Evolutionary conservation across 257 asterid genomes (phyloP).

Genomic region (Solanum pennellii): DNA sequence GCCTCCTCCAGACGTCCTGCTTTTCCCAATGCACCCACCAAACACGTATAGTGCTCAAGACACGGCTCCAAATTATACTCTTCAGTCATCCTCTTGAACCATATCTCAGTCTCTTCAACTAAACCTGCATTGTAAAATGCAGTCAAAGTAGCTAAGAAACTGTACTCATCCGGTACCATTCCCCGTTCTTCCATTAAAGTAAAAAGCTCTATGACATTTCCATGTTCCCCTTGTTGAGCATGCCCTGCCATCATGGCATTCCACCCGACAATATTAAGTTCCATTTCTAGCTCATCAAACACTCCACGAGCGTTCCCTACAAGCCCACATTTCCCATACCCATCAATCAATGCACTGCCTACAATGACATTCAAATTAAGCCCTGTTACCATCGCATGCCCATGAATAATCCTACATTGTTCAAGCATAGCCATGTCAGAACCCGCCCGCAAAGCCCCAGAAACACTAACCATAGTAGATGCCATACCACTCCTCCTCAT

Average conservation of each 20-base stretch:
- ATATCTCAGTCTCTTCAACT: slow-evolving; percentile 41
- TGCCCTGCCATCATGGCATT: slow-evolving; percentile 72
- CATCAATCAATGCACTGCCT: slow-evolving; percentile 55
- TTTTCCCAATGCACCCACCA: slow-evolving; percentile 54
- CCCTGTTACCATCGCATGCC: slow-evolving; percentile 50
- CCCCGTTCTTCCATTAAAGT: slow-evolving; percentile 39
- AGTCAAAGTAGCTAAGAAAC: slow-evolving; percentile 57
- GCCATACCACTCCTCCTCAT: slow-evolving; percentile 37
- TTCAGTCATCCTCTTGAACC: slow-evolving; percentile 47
- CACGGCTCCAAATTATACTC: slow-evolving; percentile 38
- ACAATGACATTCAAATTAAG: slow-evolving; percentile 32
- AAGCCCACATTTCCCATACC: slow-evolving; percentile 74
- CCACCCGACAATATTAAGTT: slow-evolving; percentile 35
- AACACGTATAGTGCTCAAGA: slow-evolving; percentile 73
- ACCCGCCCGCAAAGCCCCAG: slow-evolving; percentile 62
- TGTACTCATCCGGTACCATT: slow-evolving; percentile 40
- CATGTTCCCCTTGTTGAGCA: slow-evolving; percentile 58
- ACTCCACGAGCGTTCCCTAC: slow-evolving; percentile 45
- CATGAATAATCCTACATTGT: slow-evolving; percentile 62
- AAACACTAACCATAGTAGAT: slow-evolving; percentile 46
- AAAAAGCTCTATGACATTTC: slow-evolving; percentile 24
- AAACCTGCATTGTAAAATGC: slow-evolving; percentile 47
- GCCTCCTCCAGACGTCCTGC: slow-evolving; percentile 60
- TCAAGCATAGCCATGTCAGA: slow-evolving; percentile 60
- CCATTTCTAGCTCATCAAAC: slow-evolving; percentile 34